These are phyloP conservation scores for Colletotrichum tropicale DNA, from an alignment of 2,329 filamentous ascomycete species.

Conservation along the genomic window DNA sequence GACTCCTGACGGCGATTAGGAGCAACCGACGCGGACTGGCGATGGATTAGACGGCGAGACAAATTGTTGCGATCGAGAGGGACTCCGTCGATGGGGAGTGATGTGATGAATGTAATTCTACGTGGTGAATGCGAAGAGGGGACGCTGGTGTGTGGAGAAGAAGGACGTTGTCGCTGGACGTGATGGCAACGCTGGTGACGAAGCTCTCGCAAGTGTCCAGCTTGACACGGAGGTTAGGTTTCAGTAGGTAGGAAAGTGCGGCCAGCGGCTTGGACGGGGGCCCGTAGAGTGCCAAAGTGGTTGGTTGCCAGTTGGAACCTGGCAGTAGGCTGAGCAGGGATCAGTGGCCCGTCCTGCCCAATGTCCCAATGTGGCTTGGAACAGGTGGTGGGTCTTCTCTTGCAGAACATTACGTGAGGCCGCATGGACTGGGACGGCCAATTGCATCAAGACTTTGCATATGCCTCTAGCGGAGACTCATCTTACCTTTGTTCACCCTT, in stretches of 20 bases:
- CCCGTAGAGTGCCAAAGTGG: neutral
- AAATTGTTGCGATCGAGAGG: neutral
- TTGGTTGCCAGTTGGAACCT: slow-evolving; percentile 19
- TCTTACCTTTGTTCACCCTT: neutral
- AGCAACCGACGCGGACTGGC: neutral
- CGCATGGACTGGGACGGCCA: slow-evolving; percentile 13
- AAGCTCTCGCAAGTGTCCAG: slow-evolving; percentile 24
- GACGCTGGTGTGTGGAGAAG: neutral
- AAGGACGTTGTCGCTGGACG: neutral
- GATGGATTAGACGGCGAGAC: neutral
- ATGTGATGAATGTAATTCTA: neutral
- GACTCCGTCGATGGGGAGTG: slow-evolving; percentile 1
- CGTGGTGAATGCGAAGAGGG: neutral
- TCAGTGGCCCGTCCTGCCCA: neutral
- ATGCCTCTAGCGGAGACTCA: neutral
- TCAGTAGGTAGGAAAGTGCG: slow-evolving; percentile 19
- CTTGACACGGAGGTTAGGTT: slow-evolving; percentile 23
- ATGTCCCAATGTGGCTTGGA: slow-evolving; percentile 14
- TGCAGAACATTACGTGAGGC: slow-evolving; percentile 18
- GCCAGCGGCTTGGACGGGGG: slow-evolving; percentile 19
- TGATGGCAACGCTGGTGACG: slow-evolving; percentile 22
- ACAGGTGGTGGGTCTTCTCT: neutral
- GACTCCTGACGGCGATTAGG: slow-evolving; percentile 8
- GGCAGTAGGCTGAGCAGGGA: slow-evolving; percentile 15
- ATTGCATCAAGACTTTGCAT: slow-evolving; percentile 13